Base-by-base conservation (phyloP, 768 basidiomycete genomes). In the Termitomyces sp. region DNA sequence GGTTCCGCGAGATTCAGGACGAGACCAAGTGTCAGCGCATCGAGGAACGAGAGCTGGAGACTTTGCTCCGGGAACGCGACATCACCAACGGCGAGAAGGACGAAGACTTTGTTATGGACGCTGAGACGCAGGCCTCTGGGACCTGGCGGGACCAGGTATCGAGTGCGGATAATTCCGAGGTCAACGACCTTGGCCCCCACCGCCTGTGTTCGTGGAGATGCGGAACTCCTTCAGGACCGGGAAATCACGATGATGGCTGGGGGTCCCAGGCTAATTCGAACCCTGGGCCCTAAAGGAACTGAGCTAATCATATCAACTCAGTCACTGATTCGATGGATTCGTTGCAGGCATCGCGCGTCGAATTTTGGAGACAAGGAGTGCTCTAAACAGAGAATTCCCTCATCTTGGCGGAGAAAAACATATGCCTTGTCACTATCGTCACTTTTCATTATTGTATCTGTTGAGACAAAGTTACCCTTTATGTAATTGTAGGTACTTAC, bases 21-120 rank as follows among this genome's bases (percentile, higher is more conserved):
- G 36, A 57, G 49, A 44, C 33, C 11, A 51, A 37, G 49, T 30
- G 50, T 31, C 50, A 58, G 4, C 34, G 24, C 15, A 63, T 63
- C 30, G 54, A 54, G 13, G 54, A 58, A 9, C 57, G 63, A 4
- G 63, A 63, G 55, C 49, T 61, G 39, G 58, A 61, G 31, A 36
- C 15, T 5, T 49, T 63, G 44, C 54, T 61, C 3, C 49, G 53
- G 37, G 44, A 60, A 51, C 48, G 63, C 16, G 48, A 60, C 51
- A 44, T 15, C 22, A 36, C 46, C 24, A n/a, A 16, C 9, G 18
- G 18, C 7, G 34, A 8, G 39, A 30, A 33, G 49, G 27, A 15
- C 6, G 37, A n/a, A 6, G 33, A 34, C 18, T 58, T 41, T 39
- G 53, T 41, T n/a, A 55, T 58, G 54, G 61, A 61, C 2, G 41